Evolutionary conservation across 1,284 basidiomycete genomes (phyloP).

Genomic region (Ceratobasidium sp.): DNA sequence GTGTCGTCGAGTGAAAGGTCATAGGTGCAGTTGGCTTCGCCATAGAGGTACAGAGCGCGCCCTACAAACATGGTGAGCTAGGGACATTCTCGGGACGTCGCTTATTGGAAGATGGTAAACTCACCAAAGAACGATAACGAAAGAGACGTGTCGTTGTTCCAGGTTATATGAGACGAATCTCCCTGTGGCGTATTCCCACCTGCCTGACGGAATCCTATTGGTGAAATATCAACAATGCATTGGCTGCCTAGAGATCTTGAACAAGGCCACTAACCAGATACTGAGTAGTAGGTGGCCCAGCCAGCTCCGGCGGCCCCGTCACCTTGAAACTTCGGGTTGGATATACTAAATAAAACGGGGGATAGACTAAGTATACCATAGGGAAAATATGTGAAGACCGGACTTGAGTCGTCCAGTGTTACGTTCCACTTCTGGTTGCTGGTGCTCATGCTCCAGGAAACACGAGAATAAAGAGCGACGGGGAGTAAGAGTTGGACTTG

Average conservation of each 20-base stretch:
- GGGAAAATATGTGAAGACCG: slow-evolving; percentile 7
- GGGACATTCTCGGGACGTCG: not conserved
- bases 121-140: slow-evolving; percentile 9
- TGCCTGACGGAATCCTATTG: not conserved
- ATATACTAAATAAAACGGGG: not conserved
- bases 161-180: slow-evolving; percentile 29
- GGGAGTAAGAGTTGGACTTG: no score
- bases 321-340: not conserved
- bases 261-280: not conserved
- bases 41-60: slow-evolving; percentile 1
- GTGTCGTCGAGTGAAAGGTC: not conserved
- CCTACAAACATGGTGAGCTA: not conserved
- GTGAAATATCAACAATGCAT: not conserved
- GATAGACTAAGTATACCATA: not conserved
- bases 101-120: not conserved
- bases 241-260: not conserved
- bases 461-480: no score
- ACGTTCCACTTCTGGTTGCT: slow-evolving; percentile 17
- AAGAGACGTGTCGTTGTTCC: slow-evolving; percentile 4
- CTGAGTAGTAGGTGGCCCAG: slow-evolving; percentile 26
- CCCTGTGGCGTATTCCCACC: not conserved
- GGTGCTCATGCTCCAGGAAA: not conserved
- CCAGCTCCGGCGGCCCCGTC: slow-evolving; percentile 17
- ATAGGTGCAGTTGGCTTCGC: slow-evolving; percentile 21
- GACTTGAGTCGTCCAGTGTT: slow-evolving; percentile 16